Conservation (phyloP, 2,329 filamentous ascomycete species). For the Didymella segeticola region DNA sequence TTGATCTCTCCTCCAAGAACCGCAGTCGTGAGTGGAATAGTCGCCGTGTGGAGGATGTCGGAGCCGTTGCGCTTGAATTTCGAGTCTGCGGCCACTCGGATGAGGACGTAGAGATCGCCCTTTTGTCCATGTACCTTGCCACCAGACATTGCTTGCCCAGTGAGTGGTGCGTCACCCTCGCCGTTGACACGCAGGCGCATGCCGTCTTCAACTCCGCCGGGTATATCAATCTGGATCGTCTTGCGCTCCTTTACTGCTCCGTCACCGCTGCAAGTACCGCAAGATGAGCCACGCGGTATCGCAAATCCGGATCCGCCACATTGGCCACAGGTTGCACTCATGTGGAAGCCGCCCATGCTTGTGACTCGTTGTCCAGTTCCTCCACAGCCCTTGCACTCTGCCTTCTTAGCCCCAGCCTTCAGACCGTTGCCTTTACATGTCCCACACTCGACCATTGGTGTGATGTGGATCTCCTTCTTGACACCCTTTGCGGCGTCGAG, state of each 20-base stretch:
- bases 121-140: slow-evolving; percentile 67
- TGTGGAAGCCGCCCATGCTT: slow-evolving; percentile 93
- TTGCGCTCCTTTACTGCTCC: slow-evolving; percentile 85
- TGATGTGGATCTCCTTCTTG: slow-evolving; percentile 85
- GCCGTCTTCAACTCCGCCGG: slow-evolving; percentile 93
- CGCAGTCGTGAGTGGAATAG: slow-evolving; percentile 90
- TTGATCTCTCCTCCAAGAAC: slow-evolving; percentile 88
- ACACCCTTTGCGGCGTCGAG: slow-evolving; percentile 95
- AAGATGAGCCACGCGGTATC: slow-evolving; percentile 82
- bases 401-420: slow-evolving; percentile 77
- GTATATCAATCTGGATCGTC: slow-evolving; percentile 88
- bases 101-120: slow-evolving; percentile 90
- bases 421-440: slow-evolving; percentile 85
- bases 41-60: slow-evolving; percentile 91
- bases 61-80: slow-evolving; percentile 88
- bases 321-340: slow-evolving; percentile 84
- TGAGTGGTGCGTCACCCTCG: slow-evolving; percentile 85
- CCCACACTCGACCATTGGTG: slow-evolving; percentile 79
- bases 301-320: slow-evolving; percentile 81
- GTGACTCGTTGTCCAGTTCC: slow-evolving; percentile 88
- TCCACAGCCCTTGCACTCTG: slow-evolving; percentile 78
- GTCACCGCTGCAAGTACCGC: slow-evolving; percentile 77
- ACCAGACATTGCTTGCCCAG: slow-evolving; percentile 70
- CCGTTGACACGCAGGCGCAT: slow-evolving; percentile 87
- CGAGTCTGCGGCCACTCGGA: slow-evolving; percentile 85